A percentile compares a stretch with the other conserved stretches of the same genome.
Conservation (phyloP, 176 grass and related monocot species). For the Bromus sterilis region DNA sequence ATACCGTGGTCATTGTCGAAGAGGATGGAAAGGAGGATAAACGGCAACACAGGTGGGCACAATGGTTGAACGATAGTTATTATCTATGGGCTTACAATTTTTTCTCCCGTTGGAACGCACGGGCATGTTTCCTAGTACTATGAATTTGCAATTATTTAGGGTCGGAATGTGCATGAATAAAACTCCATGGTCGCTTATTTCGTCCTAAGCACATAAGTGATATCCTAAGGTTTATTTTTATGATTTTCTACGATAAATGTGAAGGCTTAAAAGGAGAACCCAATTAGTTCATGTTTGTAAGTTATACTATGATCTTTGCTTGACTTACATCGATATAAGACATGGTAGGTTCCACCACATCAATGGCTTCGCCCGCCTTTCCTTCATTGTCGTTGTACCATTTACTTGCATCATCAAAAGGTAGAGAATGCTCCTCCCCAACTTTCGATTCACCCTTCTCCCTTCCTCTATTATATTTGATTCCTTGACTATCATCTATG, state of each 20-base stretch:
- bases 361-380: background rate
- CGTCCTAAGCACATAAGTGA: background rate
- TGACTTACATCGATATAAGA: background rate
- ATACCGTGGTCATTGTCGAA: too few species aligned
- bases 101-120: too few species aligned
- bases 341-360: background rate
- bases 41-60: too few species aligned
- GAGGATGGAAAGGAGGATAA: too few species aligned
- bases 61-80: too few species aligned
- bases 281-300: background rate
- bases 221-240: background rate
- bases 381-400: background rate
- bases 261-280: background rate
- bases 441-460: background rate
- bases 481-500: background rate
- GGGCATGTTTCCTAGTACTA: background rate
- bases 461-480: background rate
- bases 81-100: too few species aligned
- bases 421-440: background rate
- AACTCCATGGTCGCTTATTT: background rate
- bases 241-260: background rate
- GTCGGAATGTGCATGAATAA: background rate
- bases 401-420: background rate
- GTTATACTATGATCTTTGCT: background rate
- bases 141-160: background rate